Evolutionary conservation across 2,329 filamentous ascomycete species (phyloP).

Genomic region (Thielaviopsis musarum): DNA sequence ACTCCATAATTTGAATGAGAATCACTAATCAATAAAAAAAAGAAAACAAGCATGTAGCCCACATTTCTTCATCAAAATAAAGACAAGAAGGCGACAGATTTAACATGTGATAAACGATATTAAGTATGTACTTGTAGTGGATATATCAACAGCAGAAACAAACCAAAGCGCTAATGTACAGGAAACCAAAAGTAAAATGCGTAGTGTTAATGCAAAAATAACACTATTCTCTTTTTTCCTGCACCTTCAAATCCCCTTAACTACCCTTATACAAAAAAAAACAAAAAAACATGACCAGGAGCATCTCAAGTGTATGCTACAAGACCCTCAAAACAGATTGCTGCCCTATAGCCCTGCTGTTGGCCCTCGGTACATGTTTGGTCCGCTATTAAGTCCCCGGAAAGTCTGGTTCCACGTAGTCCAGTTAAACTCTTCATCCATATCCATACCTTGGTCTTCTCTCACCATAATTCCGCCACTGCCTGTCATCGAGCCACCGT

Average conservation of each 20-base stretch:
- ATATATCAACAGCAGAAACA: background rate
- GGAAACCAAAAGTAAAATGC: background rate
- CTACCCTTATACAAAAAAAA: no score
- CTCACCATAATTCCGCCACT: background rate
- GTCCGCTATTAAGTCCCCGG: background rate
- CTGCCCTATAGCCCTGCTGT: slow-evolving; percentile 5
- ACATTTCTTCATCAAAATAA: background rate
- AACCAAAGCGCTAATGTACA: background rate
- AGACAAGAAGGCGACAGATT: no score
- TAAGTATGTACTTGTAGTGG: background rate
- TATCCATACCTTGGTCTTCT: slow-evolving; percentile 8
- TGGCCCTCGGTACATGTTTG: background rate
- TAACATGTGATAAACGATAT: no score
- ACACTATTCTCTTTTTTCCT: background rate
- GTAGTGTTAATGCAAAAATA: background rate
- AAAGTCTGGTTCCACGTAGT: slow-evolving; percentile 6
- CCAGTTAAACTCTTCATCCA: slow-evolving; percentile 9
- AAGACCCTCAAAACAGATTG: background rate
- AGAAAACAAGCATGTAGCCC: no score
- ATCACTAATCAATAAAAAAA: background rate
- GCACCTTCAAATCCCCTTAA: background rate
- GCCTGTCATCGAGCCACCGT: background rate
- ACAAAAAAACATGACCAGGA: background rate
- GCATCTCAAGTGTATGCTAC: background rate
- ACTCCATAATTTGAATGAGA: background rate